Evolutionary conservation across 306 rosid genomes (phyloP).

Genomic region (Rosa persica): DNA sequence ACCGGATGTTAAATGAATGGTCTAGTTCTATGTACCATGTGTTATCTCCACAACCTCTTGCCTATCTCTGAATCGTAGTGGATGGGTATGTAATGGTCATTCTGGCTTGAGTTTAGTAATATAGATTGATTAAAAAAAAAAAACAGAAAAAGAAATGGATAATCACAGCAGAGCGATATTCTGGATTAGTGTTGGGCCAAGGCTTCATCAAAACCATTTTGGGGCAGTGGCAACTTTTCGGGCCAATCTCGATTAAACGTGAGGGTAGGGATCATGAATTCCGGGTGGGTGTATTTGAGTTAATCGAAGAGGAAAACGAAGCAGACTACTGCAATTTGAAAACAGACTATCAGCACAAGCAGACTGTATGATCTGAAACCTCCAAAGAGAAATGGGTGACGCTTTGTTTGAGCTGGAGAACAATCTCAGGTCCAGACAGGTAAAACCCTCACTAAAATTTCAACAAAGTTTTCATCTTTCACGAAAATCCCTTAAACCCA

Average conservation of each 20-base stretch:
- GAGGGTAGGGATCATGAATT: background rate
- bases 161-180: too few relatives aligned
- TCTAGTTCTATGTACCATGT: too few relatives aligned
- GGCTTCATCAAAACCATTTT: background rate
- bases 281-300: background rate
- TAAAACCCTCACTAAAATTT: conserved; percentile 9
- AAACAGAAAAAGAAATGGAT: too few relatives aligned
- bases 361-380: background rate
- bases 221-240: too few relatives aligned
- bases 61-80: too few relatives aligned
- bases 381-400: conserved; percentile 36
- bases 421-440: conserved; percentile 45
- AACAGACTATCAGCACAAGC: background rate
- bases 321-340: background rate
- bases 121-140: too few relatives aligned
- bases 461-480: background rate
- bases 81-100: too few relatives aligned
- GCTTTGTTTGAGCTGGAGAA: conserved; percentile 37
- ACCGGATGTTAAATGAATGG: too few relatives aligned
- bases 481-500: background rate
- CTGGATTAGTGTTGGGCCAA: background rate
- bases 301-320: background rate
- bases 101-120: too few relatives aligned
- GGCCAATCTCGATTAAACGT: too few relatives aligned
- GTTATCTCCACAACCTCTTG: too few relatives aligned